These are phyloP conservation scores for Halenospora varia DNA, from an alignment of 495 filamentous ascomycete species.

Conservation along the genomic window DNA sequence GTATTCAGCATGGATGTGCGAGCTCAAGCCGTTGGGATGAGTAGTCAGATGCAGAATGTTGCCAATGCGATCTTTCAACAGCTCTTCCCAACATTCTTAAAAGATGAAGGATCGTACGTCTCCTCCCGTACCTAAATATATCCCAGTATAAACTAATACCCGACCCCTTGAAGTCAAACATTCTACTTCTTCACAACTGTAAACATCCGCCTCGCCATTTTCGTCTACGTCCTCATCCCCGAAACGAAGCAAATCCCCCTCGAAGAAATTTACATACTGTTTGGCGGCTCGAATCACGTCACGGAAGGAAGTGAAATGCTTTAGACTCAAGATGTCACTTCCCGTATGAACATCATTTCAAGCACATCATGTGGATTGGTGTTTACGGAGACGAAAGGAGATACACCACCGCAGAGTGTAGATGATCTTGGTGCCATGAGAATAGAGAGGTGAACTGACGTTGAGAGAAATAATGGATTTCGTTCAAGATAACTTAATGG, in stretches of 20 bases:
- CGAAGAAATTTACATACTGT: constrained; percentile 64
- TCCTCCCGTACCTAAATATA: constrained; percentile 35
- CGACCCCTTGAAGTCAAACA: constrained; percentile 4
- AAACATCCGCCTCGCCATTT: constrained; percentile 61
- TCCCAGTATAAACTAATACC: neutral
- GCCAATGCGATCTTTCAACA: constrained; percentile 61
- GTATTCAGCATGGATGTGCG: constrained; percentile 65
- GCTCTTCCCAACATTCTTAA: constrained; percentile 63
- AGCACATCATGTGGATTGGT: no score
- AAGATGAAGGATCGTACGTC: constrained; percentile 44
- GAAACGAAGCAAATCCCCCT: constrained; percentile 63
- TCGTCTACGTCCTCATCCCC: constrained; percentile 69
- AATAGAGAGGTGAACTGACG: no score
- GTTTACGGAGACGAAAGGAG: no score
- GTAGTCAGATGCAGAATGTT: constrained; percentile 61
- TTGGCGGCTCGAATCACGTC: constrained; percentile 41
- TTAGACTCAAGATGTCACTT: no score
- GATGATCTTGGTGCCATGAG: no score
- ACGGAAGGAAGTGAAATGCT: constrained; percentile 8
- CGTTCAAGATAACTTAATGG: no score
- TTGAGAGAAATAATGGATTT: no score
- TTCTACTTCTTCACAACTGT: constrained; percentile 61
- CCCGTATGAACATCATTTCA: no score
- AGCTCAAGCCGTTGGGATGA: constrained; percentile 65
- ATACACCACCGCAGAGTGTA: no score